Conservation (phyloP, 345 rosid genomes). For the Toxicodendron radicans region DNA sequence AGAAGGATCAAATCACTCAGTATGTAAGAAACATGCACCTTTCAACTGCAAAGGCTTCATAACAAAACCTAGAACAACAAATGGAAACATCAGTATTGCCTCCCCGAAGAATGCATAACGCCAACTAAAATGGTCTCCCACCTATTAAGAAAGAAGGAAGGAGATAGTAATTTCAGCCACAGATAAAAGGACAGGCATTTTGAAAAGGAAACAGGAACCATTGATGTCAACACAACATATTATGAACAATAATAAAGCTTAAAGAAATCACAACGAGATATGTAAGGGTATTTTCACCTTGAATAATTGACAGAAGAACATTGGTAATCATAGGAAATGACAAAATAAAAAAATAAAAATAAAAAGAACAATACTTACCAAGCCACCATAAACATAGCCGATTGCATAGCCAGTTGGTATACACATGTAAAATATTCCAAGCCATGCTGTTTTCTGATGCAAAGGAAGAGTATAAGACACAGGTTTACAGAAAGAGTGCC, state of each 20-base stretch:
- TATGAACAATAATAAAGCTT: not conserved
- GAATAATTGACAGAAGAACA: not conserved
- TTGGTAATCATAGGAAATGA: not conserved
- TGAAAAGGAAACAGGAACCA: not conserved
- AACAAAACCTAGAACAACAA: conserved; percentile 68
- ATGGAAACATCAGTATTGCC: conserved; percentile 92
- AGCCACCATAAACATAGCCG: conserved; percentile 91
- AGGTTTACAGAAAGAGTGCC: conserved; percentile 1
- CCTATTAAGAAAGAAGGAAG: conserved; percentile 41
- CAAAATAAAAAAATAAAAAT: not conserved
- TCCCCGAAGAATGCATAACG: conserved; percentile 91
- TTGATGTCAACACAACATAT: not conserved
- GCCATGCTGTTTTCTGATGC: conserved; percentile 85
- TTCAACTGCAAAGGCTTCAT: conserved; percentile 88
- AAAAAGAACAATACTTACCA: conserved; percentile 47
- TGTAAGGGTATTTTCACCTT: not conserved
- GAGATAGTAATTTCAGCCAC: not conserved
- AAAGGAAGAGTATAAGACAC: conserved; percentile 22
- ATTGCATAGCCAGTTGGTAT: conserved; percentile 89
- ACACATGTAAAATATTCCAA: conserved; percentile 92
- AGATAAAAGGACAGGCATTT: conserved; percentile 5
- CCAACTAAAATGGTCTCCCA: conserved; percentile 70
- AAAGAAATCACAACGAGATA: not conserved
- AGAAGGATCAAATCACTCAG: conserved; percentile 1
- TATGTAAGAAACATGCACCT: conserved; percentile 46